phyloP scores from a whole-genome alignment of 2,329 filamentous ascomycete genomes.

The Colletotrichum agaves region DNA sequence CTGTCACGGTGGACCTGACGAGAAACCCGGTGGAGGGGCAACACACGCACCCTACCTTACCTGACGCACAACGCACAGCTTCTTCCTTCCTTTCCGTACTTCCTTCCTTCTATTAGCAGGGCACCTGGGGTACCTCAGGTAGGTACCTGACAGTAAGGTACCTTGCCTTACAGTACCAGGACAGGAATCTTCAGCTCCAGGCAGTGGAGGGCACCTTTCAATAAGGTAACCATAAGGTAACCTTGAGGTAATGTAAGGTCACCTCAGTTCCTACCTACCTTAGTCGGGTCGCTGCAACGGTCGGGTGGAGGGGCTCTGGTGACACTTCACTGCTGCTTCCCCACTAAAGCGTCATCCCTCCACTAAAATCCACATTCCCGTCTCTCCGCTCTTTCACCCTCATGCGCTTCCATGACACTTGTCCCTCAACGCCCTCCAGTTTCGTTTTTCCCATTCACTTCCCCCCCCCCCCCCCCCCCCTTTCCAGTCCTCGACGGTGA shows the following conservation, averaged over 20 bases:
- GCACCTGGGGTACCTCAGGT: neutral
- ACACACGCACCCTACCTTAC: neutral
- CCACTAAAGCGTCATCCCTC: constrained; percentile 36
- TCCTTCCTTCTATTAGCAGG: no score
- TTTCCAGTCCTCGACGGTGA: neutral
- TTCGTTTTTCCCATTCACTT: neutral
- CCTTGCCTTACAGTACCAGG: no score
- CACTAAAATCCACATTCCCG: constrained; percentile 30
- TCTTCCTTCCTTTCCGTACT: no score
- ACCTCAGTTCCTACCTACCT: neutral
- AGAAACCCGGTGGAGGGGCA: constrained; percentile 11
- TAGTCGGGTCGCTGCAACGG: constrained; percentile 7
- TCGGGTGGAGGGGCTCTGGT: constrained; percentile 18
- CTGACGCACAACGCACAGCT: neutral
- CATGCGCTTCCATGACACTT: constrained; percentile 1
- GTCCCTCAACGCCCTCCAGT: neutral
- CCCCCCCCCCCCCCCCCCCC: no score
- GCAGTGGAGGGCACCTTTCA: no score
- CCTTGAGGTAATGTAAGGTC: no score
- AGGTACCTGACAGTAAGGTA: no score
- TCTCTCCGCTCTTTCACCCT: constrained; percentile 26
- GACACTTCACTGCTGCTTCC: constrained; percentile 32
- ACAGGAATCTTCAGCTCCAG: no score
- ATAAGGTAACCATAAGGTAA: no score
- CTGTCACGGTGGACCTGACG: constrained; percentile 15